Percentiles rank a stretch among this genome's conserved stretches.
Conservation (phyloP, 768 basidiomycete species). For the Clavaria fumosa region DNA sequence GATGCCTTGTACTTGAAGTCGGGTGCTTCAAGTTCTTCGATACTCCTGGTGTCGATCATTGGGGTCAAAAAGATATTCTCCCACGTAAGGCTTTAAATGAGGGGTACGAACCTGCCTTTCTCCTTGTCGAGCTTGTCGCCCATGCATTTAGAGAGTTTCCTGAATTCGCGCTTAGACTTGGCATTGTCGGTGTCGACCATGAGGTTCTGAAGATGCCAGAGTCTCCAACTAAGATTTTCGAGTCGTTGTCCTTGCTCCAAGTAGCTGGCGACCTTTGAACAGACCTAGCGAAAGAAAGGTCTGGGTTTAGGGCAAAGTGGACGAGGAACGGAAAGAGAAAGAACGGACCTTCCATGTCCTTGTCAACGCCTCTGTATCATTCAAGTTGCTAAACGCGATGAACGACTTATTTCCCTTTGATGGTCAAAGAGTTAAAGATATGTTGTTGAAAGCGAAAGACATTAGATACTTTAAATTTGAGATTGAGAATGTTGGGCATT, state of each 20-base stretch:
- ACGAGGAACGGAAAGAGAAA: conserved; percentile 5
- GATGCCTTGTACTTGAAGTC: conserved; percentile 71
- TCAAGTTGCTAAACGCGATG: conserved; percentile 80
- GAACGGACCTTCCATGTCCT: conserved; percentile 75
- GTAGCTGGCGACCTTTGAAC: conserved; percentile 80
- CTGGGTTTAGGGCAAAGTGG: too few species aligned
- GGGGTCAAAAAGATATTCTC: conserved; percentile 14
- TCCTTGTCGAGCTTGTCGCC: conserved; percentile 87
- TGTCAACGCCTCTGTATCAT: conserved; percentile 71
- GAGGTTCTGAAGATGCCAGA: conserved; percentile 85
- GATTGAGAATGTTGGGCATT: conserved; percentile 49
- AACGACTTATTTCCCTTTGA: conserved; percentile 97
- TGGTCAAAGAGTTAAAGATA: too few species aligned
- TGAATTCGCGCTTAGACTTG: conserved; percentile 79
- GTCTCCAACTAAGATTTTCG: conserved; percentile 84
- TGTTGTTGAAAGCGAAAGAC: conserved; percentile 9
- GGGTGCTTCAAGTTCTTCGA: conserved; percentile 73
- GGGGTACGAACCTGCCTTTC: conserved; percentile 59
- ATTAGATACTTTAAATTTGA: conserved; percentile 37
- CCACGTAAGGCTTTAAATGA: conserved; percentile 1
- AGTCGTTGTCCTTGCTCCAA: conserved; percentile 85
- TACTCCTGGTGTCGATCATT: conserved; percentile 37
- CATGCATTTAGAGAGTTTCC: conserved; percentile 78
- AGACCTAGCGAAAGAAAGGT: conserved; percentile 36
- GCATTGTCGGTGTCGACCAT: conserved; percentile 88